Base-by-base conservation (phyloP, 345 rosid species). In the Eucalyptus globulus region DNA sequence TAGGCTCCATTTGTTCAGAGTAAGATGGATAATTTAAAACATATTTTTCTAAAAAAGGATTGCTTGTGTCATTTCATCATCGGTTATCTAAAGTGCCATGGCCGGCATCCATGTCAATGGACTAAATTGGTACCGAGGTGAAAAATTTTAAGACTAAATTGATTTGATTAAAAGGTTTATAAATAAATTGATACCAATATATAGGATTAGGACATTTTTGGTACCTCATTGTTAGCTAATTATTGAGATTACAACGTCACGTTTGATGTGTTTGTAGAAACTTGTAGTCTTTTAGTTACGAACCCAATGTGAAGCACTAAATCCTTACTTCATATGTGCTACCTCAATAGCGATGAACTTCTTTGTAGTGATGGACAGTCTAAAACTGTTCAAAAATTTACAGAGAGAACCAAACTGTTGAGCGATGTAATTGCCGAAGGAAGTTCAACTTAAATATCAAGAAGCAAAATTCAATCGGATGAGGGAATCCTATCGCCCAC, bases 21-120 rank as follows among this genome's bases (percentile, higher is more conserved):
- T 22, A 56, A 56, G 27, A 56, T 24, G 27, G 1, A 22, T 56
- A 10, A 24, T 56, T 56, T 24, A 2, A 56, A 10, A 56, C 4
- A 4, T 9, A 4, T 56, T 56, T 56, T 24, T 24, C 29, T 56
- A 24, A 9, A 22, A 54, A 56, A 24, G 62, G 62, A 24, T 24
- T 56, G 1, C 29, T 56, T 2, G 0, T 56, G 27, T 56, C 27
- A 43, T 5, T 34, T 53, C 56, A 53, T 53, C 56, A 17, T 53
- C 1, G 0, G 4, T 19, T 53, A 53, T 8, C 10, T 53, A 51
- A 51, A 7, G 22, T 51, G 56, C 22, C 56, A 17, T 51, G 22
- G 0, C 0, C 2, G 0, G 1, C 56, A 17, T 51, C 56, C 1
- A 51, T 51, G 22, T 51, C 56, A 51, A 17, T 17, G 56, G 9